Conservation (phyloP, 768 basidiomycete genomes). For the Boletus fagicola region DNA sequence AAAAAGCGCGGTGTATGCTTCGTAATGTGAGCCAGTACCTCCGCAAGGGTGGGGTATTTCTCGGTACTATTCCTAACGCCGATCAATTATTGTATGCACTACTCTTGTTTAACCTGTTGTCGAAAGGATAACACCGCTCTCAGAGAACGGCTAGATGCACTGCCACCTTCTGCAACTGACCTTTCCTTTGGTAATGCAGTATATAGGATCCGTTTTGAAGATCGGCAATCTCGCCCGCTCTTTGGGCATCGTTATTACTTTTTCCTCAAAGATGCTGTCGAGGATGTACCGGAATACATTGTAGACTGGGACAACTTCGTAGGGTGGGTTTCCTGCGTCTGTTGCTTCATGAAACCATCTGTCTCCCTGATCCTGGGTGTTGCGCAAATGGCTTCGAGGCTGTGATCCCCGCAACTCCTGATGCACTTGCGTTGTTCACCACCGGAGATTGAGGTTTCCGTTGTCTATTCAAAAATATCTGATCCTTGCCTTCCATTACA, state of each 20-base stretch:
- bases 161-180: conserved; percentile 64
- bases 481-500: conserved; percentile 33
- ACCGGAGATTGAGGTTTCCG: neutral
- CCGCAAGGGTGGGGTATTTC: conserved; percentile 82
- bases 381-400: neutral
- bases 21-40: conserved; percentile 82
- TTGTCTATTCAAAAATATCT: neutral
- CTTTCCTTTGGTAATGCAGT: conserved; percentile 89
- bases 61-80: conserved; percentile 96
- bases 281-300: conserved; percentile 95
- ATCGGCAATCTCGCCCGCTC: conserved; percentile 54
- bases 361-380: neutral
- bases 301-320: conserved; percentile 96
- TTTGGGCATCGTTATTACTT: conserved; percentile 96
- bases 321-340: conserved; percentile 46
- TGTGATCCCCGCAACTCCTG: neutral
- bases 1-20: conserved; percentile 89
- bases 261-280: conserved; percentile 92
- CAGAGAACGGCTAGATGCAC: conserved; percentile 68
- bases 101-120: conserved; percentile 4
- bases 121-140: conserved; percentile 15
- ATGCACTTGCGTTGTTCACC: neutral
- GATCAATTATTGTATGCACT: conserved; percentile 73
- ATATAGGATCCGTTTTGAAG: conserved; percentile 85
- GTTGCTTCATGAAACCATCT: neutral